Conservation (phyloP, 75 land plant species). For the Chamaecyparis obtusa region DNA sequence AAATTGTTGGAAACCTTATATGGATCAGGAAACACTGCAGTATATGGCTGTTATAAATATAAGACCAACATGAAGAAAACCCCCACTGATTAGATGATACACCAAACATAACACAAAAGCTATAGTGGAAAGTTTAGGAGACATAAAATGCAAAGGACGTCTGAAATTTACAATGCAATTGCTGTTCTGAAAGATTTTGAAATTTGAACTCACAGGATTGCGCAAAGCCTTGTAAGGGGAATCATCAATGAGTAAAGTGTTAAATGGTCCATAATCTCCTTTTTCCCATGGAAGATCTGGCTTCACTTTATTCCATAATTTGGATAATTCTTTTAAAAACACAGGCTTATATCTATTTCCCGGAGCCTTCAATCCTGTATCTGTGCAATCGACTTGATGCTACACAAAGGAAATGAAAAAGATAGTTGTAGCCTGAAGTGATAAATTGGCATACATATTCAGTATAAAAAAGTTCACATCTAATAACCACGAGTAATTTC, state of each 20-base stretch:
- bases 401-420: constrained; percentile 20
- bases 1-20: constrained; percentile 34
- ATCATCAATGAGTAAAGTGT: constrained; percentile 87
- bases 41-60: constrained; percentile 40
- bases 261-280: constrained; percentile 66
- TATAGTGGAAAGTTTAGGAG: background rate
- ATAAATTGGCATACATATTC: background rate
- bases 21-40: constrained; percentile 68
- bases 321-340: constrained; percentile 72
- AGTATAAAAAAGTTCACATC: no score
- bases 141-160: background rate
- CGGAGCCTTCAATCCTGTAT: constrained; percentile 39
- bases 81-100: background rate
- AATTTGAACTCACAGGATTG: constrained; percentile 67
- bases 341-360: constrained; percentile 54
- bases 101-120: background rate
- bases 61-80: background rate
- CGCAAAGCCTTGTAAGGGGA: constrained; percentile 86
- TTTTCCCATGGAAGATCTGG: constrained; percentile 64
- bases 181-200: background rate
- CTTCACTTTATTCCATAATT: constrained; percentile 64
- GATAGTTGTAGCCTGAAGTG: background rate
- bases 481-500: no score
- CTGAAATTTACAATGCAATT: background rate
- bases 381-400: constrained; percentile 72